Percentiles rank a stretch among this genome's conserved stretches.
phyloP scores from a whole-genome alignment of 352 stramenopile genomes.

The Stramenopiles sp. region DNA sequence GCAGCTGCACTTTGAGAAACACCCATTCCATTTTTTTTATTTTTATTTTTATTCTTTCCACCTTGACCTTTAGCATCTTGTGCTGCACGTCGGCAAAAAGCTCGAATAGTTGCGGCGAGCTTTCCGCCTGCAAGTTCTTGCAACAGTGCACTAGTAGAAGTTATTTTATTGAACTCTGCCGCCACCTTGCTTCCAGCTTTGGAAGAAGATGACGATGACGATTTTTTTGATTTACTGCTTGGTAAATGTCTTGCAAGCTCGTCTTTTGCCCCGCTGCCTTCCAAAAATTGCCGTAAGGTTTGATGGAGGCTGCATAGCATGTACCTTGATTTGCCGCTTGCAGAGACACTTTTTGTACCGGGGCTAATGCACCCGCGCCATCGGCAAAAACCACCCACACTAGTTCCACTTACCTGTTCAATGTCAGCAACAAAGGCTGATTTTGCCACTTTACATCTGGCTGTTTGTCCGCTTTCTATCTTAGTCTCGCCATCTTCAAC shows the following conservation, averaged over 20 bases:
- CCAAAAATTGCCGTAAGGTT: neutral
- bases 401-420: neutral
- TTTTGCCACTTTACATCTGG: neutral
- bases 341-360: neutral
- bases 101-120: neutral
- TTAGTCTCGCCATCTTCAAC: too few relatives aligned
- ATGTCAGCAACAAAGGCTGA: neutral
- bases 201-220: neutral
- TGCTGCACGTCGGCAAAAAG: neutral
- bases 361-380: neutral
- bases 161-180: neutral
- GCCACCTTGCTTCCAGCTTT: neutral
- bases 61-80: neutral
- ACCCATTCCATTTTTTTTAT: neutral
- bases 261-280: neutral
- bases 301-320: neutral
- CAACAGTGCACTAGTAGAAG: neutral
- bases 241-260: neutral
- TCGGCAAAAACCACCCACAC: neutral
- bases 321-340: neutral
- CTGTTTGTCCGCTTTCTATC: too few relatives aligned
- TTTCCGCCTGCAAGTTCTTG: neutral
- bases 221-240: neutral
- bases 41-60: neutral
- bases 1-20: neutral